Evolutionary conservation across 371 early-diverging fungal species (phyloP).

Genomic region (Blastocladiella emersonii): DNA sequence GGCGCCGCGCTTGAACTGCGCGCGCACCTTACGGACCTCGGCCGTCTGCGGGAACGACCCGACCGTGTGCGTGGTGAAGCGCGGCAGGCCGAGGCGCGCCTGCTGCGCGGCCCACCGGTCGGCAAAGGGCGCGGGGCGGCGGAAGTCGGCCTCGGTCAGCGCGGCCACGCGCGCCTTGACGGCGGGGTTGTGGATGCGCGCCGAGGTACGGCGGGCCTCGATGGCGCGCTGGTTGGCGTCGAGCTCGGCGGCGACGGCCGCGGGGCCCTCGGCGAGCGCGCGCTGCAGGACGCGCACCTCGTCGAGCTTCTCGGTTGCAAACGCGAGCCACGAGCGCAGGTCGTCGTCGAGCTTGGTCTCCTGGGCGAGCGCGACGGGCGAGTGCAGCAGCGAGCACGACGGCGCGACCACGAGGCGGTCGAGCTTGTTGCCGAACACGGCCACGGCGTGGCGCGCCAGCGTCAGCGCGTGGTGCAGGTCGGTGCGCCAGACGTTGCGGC

Average conservation of each 20-base stretch:
- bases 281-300: conserved; percentile 62
- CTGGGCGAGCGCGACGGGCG: conserved; percentile 71
- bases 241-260: conserved; percentile 46
- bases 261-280: conserved; percentile 6
- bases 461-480: conserved; percentile 60
- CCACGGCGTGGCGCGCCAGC: conserved; percentile 49
- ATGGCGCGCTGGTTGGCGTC: conserved; percentile 56
- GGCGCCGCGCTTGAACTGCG: conserved; percentile 73
- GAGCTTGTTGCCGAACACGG: conserved; percentile 26
- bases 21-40: conserved; percentile 83
- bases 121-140: conserved; percentile 56
- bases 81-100: conserved; percentile 64
- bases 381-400: conserved; percentile 83
- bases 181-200: conserved; percentile 62
- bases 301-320: conserved; percentile 78
- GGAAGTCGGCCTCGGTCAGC: conserved; percentile 55
- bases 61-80: conserved; percentile 92
- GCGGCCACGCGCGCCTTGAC: conserved; percentile 62
- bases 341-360: conserved; percentile 61
- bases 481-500: conserved; percentile 94
- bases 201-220: conserved; percentile 57
- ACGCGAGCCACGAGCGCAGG: conserved; percentile 80
- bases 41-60: conserved; percentile 97
- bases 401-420: conserved; percentile 62
- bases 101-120: conserved; percentile 62